Base-by-base conservation (phyloP, 1,139 yeast species). In the Debaryomycetaceae sp. region DNA sequence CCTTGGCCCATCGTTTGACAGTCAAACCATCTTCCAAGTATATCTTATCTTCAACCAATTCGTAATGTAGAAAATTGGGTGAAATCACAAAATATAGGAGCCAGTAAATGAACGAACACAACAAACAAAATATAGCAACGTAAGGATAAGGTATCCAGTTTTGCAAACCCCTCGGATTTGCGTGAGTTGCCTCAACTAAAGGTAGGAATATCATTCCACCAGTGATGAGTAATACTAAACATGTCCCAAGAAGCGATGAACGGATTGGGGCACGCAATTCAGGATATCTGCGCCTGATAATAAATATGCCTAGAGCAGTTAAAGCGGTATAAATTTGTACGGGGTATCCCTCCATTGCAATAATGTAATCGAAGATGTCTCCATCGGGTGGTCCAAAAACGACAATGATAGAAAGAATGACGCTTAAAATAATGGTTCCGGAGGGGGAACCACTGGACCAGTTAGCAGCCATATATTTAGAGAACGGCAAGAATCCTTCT, bases 321-420 rank as follows among this genome's bases (percentile, higher is more conserved):
- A 79, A 63, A 0, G 73, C 64, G 24, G 78, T 61, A 47, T 80
- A 77, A 5, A 81, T 51, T 51, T 78, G 82, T 35, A 65, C 69
- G 17, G 93, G 91, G 56, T 85, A 86, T 1, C 91, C 84, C 57
- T 85, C 87, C 55, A 86, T 68, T 50, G 87, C 83, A 53, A 86
- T 71, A 55, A 87, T 80, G 57, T 86, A 85, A 56, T 83, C 82
- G 68, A 86, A 87, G 34, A 90, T 84, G 56, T 86, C 93, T 20
- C 90, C 91, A 27, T 83, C 80, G 7, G 93, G 91, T 29, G 88
- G 83, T 2, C 83, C 78, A 2, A 81, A 55, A 46, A 86, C 69
- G n/a, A 86, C 58, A 3, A 59, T 14, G 0, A 72, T 63, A 2
- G 75, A 62, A 11, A 72, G 51, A 1, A 52, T 33, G 17, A 69